Evolutionary conservation across 1,284 basidiomycete genomes (phyloP).

Genomic region (Rhodotorula sp.): DNA sequence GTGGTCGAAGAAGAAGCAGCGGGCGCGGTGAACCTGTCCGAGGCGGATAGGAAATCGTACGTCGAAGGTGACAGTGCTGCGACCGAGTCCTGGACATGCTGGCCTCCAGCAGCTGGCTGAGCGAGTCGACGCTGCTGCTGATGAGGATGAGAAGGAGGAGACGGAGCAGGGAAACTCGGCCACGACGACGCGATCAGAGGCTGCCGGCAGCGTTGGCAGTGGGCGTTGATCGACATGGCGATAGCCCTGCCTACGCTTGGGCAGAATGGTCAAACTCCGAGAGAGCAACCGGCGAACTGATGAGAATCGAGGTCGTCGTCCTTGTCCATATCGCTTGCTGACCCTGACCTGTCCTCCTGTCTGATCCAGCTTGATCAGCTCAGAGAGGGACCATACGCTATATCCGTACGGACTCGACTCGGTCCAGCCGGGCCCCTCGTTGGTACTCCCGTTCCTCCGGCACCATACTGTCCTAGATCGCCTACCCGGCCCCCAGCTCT

Average conservation of each 20-base stretch:
- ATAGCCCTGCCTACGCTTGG: not conserved
- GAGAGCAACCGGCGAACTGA: no score
- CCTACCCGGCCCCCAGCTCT: no score
- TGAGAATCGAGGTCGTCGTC: no score
- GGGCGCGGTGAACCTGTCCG: constrained; percentile 59
- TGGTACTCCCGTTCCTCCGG: no score
- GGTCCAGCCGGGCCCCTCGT: no score
- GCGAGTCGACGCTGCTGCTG: not conserved
- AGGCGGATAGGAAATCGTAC: constrained; percentile 68
- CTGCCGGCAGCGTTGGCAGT: constrained; percentile 38
- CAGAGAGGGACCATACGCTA: no score
- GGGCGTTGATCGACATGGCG: not conserved
- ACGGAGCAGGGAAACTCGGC: not conserved
- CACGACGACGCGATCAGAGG: constrained; percentile 24
- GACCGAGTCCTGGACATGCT: constrained; percentile 73
- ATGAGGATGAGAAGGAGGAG: not conserved
- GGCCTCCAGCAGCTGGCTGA: constrained; percentile 31
- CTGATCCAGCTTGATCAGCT: no score
- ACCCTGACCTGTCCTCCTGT: no score
- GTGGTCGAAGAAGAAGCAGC: constrained; percentile 58
- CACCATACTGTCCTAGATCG: no score
- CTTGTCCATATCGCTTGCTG: no score
- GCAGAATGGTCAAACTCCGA: no score
- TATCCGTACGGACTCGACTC: no score
- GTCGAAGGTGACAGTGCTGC: constrained; percentile 77